Conservation (phyloP, 495 filamentous ascomycete species). For the Physcia stellaris region DNA sequence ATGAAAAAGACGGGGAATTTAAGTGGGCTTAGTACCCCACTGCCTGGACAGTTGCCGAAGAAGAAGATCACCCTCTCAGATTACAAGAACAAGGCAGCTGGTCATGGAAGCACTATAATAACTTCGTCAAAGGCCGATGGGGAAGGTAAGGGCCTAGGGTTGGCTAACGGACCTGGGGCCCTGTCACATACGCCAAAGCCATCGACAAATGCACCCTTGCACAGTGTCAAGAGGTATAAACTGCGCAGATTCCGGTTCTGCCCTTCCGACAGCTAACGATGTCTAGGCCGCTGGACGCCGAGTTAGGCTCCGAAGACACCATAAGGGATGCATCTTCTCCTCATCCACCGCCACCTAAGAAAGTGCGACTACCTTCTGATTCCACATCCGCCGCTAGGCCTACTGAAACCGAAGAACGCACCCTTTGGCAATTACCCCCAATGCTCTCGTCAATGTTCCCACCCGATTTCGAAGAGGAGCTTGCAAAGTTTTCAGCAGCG, state of each 20-base stretch:
- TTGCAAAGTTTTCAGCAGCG: slow-evolving; percentile 19
- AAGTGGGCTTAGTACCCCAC: slow-evolving; percentile 25
- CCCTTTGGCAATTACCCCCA: slow-evolving; percentile 23
- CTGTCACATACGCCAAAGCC: slow-evolving; percentile 13
- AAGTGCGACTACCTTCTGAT: slow-evolving; percentile 13
- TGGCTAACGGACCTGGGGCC: slow-evolving; percentile 10
- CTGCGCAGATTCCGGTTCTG: slow-evolving; percentile 11
- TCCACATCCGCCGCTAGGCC: background rate
- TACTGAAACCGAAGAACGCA: background rate
- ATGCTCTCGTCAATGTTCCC: slow-evolving; percentile 33
- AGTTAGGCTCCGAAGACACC: slow-evolving; percentile 8
- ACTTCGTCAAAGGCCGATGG: slow-evolving; percentile 10
- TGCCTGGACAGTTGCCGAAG: slow-evolving; percentile 18
- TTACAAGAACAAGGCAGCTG: slow-evolving; percentile 29
- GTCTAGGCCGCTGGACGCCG: slow-evolving; percentile 14
- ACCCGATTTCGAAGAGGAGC: slow-evolving; percentile 33
- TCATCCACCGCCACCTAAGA: slow-evolving; percentile 16
- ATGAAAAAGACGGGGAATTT: slow-evolving; percentile 27
- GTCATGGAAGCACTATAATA: slow-evolving; percentile 1
- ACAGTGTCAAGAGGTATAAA: slow-evolving; percentile 9
- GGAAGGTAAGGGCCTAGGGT: slow-evolving; percentile 10
- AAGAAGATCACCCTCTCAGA: slow-evolving; percentile 39
- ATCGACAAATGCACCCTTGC: slow-evolving; percentile 9
- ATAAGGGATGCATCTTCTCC: slow-evolving; percentile 22
- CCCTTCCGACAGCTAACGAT: slow-evolving; percentile 9